Base-by-base conservation (phyloP, 1,284 basidiomycete genomes). In the Cystobasidiaceae sp. region DNA sequence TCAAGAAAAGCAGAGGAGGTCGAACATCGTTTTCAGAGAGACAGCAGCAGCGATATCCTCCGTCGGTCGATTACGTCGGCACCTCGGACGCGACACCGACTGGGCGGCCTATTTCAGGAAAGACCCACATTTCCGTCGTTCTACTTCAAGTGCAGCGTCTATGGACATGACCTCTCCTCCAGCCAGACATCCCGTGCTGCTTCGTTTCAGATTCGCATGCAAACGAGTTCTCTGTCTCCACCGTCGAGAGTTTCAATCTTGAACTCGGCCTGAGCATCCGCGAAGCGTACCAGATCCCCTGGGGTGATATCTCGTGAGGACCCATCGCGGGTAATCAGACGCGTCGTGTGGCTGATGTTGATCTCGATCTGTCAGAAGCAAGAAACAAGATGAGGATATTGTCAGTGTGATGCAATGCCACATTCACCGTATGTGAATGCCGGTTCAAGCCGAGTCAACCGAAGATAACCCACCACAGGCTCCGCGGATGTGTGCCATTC, bases 61-160 rank as follows among this genome's bases (percentile, higher is more conserved):
- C n/a, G n/a, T n/a, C n/a, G n/a, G n/a, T n/a, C n/a, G n/a, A n/a
- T n/a, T 17, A 23, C 37, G 28, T 54, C 50, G 17, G 25, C 21
- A 33, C 28, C 25, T 8, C 50, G 28, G n/a, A 33, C 30, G 7
- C 28, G 50, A 54, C 19, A 33, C 50, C 32, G 25, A n/a, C 25
- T 25, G 4, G 37, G 28, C 28, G 37, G 7, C 21, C 33, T 34
- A 8, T 54, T 13, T 11, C 28, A 54, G 23, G 37, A 32, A 19
- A 33, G n/a, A n/a, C 28, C n/a, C 50, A 33, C 33, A n/a, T 73
- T 72, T 71, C 71, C 72, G 7, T 69, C 71, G 15, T 8, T 61
- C 71, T 70, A 27, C 56, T 39, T 28, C 65, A 64, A 60, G 67
- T 73, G 62, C 68, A 64, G 39, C 67, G 67, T 33, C 21, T 73